Evolutionary conservation across 1,284 basidiomycete genomes (phyloP).

Genomic region (Irpex sp.): DNA sequence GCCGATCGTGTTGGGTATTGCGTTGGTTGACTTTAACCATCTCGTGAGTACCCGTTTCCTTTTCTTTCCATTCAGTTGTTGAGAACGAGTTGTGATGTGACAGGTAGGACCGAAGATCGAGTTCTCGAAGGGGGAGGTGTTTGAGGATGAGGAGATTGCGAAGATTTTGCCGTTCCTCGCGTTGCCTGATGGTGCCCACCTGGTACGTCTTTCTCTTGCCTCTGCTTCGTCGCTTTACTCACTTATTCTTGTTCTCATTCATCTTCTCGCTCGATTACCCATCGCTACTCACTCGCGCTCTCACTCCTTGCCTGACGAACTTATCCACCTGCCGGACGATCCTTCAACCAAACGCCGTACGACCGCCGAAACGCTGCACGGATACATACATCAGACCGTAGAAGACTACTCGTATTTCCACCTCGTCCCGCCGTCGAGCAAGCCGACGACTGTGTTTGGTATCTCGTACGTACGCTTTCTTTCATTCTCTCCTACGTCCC

Average conservation of each 20-base stretch:
- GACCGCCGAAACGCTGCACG: no score
- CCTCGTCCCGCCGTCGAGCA: slow-evolving; percentile 63
- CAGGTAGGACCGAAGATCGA: slow-evolving; percentile 64
- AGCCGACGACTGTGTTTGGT: slow-evolving; percentile 82
- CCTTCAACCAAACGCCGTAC: no score
- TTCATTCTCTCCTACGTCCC: not conserved
- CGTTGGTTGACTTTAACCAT: slow-evolving; percentile 88
- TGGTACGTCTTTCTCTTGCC: slow-evolving; percentile 42
- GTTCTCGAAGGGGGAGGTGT: slow-evolving; percentile 65
- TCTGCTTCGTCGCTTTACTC: not conserved
- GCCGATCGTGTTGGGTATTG: slow-evolving; percentile 74
- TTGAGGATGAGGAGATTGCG: slow-evolving; percentile 75
- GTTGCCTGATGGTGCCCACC: slow-evolving; percentile 93
- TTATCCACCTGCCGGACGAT: no score
- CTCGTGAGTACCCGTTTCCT: slow-evolving; percentile 48
- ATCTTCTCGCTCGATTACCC: not conserved
- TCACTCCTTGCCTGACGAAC: no score
- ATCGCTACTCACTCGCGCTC: no score
- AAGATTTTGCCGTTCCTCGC: slow-evolving; percentile 94
- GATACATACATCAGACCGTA: slow-evolving; percentile 49
- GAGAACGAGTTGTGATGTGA: no score
- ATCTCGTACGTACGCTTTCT: slow-evolving; percentile 67
- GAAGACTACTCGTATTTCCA: slow-evolving; percentile 99
- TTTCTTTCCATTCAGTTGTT: not conserved
- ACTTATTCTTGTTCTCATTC: not conserved